A percentile compares a stretch with the other conserved stretches of the same genome.
Conservation (phyloP, 306 rosid genomes). For the Arachis stenosperma region DNA sequence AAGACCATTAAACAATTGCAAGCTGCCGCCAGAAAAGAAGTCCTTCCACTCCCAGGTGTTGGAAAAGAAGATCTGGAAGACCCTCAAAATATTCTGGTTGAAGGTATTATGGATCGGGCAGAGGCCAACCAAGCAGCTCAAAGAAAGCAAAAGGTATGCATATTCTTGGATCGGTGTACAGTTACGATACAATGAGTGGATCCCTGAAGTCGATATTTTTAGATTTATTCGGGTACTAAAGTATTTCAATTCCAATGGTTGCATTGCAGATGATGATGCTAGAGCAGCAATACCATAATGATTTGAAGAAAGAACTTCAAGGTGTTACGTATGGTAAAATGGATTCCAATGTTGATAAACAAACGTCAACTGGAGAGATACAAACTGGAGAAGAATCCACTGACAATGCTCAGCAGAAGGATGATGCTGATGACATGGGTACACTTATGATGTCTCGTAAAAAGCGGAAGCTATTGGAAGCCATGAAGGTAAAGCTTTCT, state of each 20-base stretch:
- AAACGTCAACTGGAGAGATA: conserved; percentile 43
- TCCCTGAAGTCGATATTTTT: not conserved
- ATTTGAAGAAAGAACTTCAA: conserved; percentile 73
- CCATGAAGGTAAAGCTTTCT: conserved; percentile 61
- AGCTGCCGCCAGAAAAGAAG: conserved; percentile 69
- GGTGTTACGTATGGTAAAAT: conserved; percentile 49
- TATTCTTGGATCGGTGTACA: not conserved
- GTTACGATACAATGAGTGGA: not conserved
- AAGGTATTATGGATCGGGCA: conserved; percentile 76
- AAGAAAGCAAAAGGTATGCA: conserved; percentile 66
- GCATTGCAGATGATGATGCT: conserved; percentile 73
- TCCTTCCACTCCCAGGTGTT: conserved; percentile 80
- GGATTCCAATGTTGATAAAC: conserved; percentile 45
- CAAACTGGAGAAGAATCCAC: conserved; percentile 52
- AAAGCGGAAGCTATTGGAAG: conserved; percentile 64
- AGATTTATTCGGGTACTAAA: not conserved
- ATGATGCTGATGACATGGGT: conserved; percentile 46
- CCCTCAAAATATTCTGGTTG: conserved; percentile 73
- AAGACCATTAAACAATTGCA: conserved; percentile 73
- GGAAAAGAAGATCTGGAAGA: conserved; percentile 83
- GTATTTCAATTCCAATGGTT: conserved; percentile 36
- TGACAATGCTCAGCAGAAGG: conserved; percentile 45
- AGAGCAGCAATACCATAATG: conserved; percentile 77
- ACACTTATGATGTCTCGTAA: conserved; percentile 56
- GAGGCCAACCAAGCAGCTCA: conserved; percentile 86